A percentile compares a stretch with the other conserved stretches of the same genome.
phyloP scores from a whole-genome alignment of 2,329 filamentous ascomycete genomes.

The Parastagonospora avenae region DNA sequence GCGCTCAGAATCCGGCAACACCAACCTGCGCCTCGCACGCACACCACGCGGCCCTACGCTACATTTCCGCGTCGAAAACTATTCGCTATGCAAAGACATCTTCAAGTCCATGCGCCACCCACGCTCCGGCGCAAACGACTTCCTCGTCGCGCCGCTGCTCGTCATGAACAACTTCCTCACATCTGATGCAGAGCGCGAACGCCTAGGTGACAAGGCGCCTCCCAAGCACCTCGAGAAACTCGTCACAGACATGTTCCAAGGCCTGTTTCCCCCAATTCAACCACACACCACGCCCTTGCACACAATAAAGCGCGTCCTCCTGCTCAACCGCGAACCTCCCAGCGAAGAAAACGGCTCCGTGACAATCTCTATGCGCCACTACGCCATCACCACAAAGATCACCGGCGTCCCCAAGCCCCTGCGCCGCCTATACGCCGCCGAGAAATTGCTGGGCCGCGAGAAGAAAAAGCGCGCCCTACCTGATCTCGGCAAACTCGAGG shows the following conservation, averaged over 20 bases:
- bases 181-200: conserved; percentile 52
- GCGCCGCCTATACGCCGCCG: conserved; percentile 81
- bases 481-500: conserved; percentile 87
- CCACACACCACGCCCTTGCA: conserved; percentile 87
- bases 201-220: conserved; percentile 62
- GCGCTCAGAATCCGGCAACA: conserved; percentile 85
- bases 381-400: conserved; percentile 88
- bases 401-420: conserved; percentile 85
- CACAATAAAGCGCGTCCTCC: conserved; percentile 88
- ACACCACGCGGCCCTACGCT: conserved; percentile 91
- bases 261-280: conserved; percentile 93
- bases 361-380: conserved; percentile 87
- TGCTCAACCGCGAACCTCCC: conserved; percentile 78
- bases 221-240: conserved; percentile 93
- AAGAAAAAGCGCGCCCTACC: conserved; percentile 72
- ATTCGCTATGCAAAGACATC: conserved; percentile 91
- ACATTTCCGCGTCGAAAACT: conserved; percentile 92
- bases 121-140: conserved; percentile 78
- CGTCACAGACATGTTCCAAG: conserved; percentile 92
- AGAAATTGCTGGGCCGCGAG: conserved; percentile 70
- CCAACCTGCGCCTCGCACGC: conserved; percentile 84
- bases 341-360: conserved; percentile 61
- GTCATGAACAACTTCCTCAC: conserved; percentile 98
- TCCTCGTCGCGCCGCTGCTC: conserved; percentile 81
- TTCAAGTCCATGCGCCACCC: conserved; percentile 82